Base-by-base conservation (phyloP, 176 grass and related monocot genomes). In the Elaeis guineensis region DNA sequence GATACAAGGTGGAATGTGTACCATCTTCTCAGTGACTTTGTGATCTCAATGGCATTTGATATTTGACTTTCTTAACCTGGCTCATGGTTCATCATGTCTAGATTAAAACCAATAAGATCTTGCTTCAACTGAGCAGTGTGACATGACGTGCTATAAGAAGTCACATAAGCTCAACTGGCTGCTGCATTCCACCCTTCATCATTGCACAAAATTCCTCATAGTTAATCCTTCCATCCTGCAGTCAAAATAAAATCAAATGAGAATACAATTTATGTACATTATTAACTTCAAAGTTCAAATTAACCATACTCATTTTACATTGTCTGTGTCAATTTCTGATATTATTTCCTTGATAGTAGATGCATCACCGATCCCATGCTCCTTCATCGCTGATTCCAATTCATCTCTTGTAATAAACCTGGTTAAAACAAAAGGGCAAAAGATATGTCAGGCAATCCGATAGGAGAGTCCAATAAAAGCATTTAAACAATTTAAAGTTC, bases 391-490 rank as follows among this genome's bases (percentile, higher is more conserved):
- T 25, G 84, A 71, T 72, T 91, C 84, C 71, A 98, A 78, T 59
- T 98, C 93, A 75, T 98, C 93, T 83, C 81, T 86, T 51, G 93
- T 98, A 49, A 98, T 98, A 66, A 78, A 98, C 55, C 93, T 98
- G 80, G 11, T 44, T 44, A 44, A 3, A 44, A 44, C 54, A 70
- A 29, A 69, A 71, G 61, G 49, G 49, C 72, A 21, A 62, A 66
- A 17, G 53, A 59, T 39, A 78, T 53, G 17, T 8, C 58, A 18
- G 11, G 64, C 63, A 82, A 29, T 7, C 39, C 69, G 61, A 3
- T 63, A 54, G 17, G 26, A 22, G 19, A 58, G 11, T 44, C 11
- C 35, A 3, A 12, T 44, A 44, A 44, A 44, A 12, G 9, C 11
- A 44, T 12, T 44, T 44, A 44, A 44, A 44, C 35, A 44, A 44